These are phyloP conservation scores for Pyrenochaeta sp. DNA, from an alignment of 2,329 filamentous ascomycete genomes.

Conservation along the genomic window DNA sequence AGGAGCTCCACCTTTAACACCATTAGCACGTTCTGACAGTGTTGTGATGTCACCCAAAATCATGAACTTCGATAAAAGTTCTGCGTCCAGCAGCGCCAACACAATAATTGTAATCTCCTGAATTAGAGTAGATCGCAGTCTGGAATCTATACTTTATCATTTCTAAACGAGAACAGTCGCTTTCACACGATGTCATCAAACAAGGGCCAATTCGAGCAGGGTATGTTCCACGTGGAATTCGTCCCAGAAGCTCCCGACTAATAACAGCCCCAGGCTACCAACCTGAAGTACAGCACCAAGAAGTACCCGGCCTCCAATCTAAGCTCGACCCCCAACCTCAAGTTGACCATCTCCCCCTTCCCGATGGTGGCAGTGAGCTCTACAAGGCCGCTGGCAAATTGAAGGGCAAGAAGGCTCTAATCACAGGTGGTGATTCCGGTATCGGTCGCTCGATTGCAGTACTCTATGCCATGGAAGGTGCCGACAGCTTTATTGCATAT, in stretches of 20 bases:
- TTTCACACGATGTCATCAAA: conserved; percentile 59
- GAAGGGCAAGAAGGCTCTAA: conserved; percentile 76
- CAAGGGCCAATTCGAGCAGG: conserved; percentile 49
- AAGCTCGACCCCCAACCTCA: conserved; percentile 67
- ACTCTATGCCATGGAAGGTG: conserved; percentile 83
- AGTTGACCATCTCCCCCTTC: conserved; percentile 72
- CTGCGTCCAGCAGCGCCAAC: conserved; percentile 1
- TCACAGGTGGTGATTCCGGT: conserved; percentile 82
- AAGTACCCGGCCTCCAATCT: conserved; percentile 62
- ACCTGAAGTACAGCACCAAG: conserved; percentile 60
- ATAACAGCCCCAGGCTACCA: conserved; percentile 53
- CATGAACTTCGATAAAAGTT: conserved; percentile 21
- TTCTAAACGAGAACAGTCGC: neutral
- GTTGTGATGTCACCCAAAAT: conserved; percentile 38
- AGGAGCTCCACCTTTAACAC: conserved; percentile 23
- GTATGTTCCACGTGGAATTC: conserved; percentile 15
- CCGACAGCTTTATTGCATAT: conserved; percentile 76
- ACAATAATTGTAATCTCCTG: neutral
- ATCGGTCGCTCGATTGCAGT: conserved; percentile 80
- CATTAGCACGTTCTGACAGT: conserved; percentile 16
- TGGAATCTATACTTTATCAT: no score
- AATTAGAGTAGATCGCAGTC: neutral
- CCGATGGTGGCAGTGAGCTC: conserved; percentile 71
- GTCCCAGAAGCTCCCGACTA: neutral
- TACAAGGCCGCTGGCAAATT: conserved; percentile 82